Evolutionary conservation across 306 rosid genomes (phyloP).

Genomic region (Delonix regia): DNA sequence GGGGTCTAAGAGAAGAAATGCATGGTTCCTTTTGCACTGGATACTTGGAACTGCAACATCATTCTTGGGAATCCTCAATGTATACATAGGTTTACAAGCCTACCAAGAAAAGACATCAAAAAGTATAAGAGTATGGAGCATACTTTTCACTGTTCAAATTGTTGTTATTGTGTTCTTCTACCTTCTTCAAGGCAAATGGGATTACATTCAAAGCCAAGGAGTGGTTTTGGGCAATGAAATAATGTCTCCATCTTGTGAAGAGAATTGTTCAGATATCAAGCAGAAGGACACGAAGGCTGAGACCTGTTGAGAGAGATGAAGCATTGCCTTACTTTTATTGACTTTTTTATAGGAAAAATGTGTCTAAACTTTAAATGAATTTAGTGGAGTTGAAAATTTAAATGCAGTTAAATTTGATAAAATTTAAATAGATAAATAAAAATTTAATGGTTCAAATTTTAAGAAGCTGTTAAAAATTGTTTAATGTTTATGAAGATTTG

Average conservation of each 20-base stretch:
- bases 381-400: no score
- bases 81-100: slow-evolving; percentile 68
- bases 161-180: slow-evolving; percentile 52
- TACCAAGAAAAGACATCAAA: slow-evolving; percentile 72
- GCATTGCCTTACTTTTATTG: not conserved
- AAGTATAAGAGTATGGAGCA: slow-evolving; percentile 56
- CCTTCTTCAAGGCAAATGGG: slow-evolving; percentile 84
- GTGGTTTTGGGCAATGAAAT: slow-evolving; percentile 45
- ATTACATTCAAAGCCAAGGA: slow-evolving; percentile 63
- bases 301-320: slow-evolving; percentile 47
- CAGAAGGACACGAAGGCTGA: slow-evolving; percentile 39
- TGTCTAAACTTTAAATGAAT: no score
- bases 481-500: no score
- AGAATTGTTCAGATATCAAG: slow-evolving; percentile 39
- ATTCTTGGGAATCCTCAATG: slow-evolving; percentile 58
- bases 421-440: no score
- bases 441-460: no score
- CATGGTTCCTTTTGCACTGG: slow-evolving; percentile 74
- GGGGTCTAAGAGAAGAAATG: slow-evolving; percentile 64
- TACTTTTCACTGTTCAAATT: slow-evolving; percentile 60
- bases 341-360: not conserved
- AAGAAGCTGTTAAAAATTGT: no score
- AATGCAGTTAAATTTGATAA: no score
- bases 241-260: slow-evolving; percentile 35
- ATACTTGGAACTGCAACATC: slow-evolving; percentile 61